Evolutionary conservation across 2,329 filamentous ascomycete genomes (phyloP), one percentile per base, ranked within the genome.

Genomic region (Penicillium sp.): DNA sequence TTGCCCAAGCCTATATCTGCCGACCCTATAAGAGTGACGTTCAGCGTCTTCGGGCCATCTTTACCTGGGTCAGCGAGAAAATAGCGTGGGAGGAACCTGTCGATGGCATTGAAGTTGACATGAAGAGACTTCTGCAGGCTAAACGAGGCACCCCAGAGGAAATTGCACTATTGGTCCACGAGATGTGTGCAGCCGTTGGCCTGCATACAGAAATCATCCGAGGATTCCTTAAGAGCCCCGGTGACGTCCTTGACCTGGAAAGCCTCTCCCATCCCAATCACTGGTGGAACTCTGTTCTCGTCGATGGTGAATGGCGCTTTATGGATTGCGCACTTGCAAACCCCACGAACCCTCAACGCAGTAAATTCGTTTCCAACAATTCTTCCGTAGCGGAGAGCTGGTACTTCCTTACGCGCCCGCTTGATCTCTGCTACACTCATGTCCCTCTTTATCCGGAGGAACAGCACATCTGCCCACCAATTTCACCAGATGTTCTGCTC

Each of bases 1-100:
- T 99, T 16, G 91, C 94, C 0, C 94, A 94, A 55, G 90, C 88
- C 1, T 96, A 96, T 69, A 86, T 99, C 11, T 99, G 95, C 69
- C 85, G 94, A 28, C 95, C 94, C 0, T 96, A 97, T 72, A 84
- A 92, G 57, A 97, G 90, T 73, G 93, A 97, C 66, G 90, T 97
- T 0, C 94, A 99, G 72, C 85, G 92, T 35, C 77, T 99, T 26
- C 85, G 95, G 25, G 93, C 94, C 16, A 97, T 99, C 59, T 99
- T 97, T 68, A 97, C 90, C 1, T 99, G 93, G 93, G 90, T 96
- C 5, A 85, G 90, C n/a, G 94, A 99, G 71, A 91, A 93, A 65
- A 87, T 99, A 54, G 84, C 84, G 31, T 99, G 94, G 94, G 94
- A 99, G 50, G 93, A 97, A 66, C 91, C 96, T 61, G 91, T 91